phyloP scores from a whole-genome alignment of 345 rosid genomes.

The Moringa oleifera region DNA sequence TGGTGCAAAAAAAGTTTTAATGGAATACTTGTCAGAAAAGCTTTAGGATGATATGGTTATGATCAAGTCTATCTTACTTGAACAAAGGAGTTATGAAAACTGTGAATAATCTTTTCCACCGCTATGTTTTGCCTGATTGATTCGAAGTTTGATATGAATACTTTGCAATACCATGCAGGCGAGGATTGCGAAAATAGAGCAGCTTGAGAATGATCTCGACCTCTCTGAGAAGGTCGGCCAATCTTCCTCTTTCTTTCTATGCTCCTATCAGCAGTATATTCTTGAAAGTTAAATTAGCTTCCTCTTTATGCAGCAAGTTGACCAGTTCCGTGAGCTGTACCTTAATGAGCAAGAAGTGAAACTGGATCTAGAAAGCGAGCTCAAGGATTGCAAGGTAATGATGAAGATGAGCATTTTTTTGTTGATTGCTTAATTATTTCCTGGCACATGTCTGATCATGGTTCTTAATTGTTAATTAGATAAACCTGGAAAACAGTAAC shows the following conservation, averaged over 20 bases:
- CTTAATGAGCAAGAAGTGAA: conserved; percentile 62
- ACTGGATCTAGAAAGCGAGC: conserved; percentile 51
- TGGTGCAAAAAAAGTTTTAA: too few relatives aligned
- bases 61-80: too few relatives aligned
- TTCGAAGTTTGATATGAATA: neutral
- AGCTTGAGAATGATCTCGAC: conserved; percentile 61
- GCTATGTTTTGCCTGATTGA: neutral
- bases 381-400: conserved; percentile 67
- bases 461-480: conserved; percentile 32
- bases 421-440: conserved; percentile 7
- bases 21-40: too few relatives aligned
- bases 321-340: conserved; percentile 58
- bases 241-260: conserved; percentile 3
- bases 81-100: too few relatives aligned
- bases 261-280: neutral
- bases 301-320: conserved; percentile 54
- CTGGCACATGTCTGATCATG: conserved; percentile 5
- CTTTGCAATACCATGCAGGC: conserved; percentile 34
- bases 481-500: conserved; percentile 45
- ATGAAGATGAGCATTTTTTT: neutral
- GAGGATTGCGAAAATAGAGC: conserved; percentile 69
- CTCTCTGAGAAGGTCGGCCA: conserved; percentile 49
- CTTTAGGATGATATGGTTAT: neutral
- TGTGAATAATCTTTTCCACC: neutral
- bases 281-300: conserved; percentile 8